Conservation (phyloP, 2,329 filamentous ascomycete genomes). For the Trematosphaeria pertusa region DNA sequence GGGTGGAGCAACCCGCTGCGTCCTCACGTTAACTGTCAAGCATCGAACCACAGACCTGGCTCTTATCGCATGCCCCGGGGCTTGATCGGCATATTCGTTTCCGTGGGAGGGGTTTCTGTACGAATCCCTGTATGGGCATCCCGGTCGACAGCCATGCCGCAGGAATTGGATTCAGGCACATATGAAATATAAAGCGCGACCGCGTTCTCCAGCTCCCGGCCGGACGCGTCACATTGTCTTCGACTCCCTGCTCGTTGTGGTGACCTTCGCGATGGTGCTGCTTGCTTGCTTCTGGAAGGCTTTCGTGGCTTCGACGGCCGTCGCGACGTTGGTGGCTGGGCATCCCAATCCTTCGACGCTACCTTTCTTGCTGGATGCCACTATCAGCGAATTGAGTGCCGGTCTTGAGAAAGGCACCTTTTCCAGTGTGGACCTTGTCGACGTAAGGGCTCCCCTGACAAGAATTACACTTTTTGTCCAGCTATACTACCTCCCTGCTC, state of each 20-base stretch:
- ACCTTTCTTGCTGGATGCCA: constrained; percentile 58
- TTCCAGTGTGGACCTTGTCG: constrained; percentile 64
- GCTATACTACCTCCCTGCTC: too few species aligned
- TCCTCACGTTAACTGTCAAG: too few species aligned
- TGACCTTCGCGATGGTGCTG: constrained; percentile 12
- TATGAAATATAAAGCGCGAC: constrained; percentile 2
- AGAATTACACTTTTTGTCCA: too few species aligned
- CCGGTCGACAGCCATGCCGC: constrained; percentile 1
- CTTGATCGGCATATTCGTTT: neutral
- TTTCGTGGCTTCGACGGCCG: constrained; percentile 28
- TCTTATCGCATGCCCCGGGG: constrained; percentile 6
- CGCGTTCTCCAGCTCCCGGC: neutral
- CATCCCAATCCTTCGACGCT: constrained; percentile 16
- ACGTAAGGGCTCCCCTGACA: too few species aligned
- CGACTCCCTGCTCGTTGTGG: neutral
- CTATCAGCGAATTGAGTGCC: constrained; percentile 57
- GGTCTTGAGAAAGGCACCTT: constrained; percentile 60
- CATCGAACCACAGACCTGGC: neutral
- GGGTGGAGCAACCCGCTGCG: too few species aligned
- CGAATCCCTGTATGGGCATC: constrained; percentile 4
- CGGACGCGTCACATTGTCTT: neutral
- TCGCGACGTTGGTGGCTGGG: constrained; percentile 14
- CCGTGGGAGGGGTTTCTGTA: neutral
- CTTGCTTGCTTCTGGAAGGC: constrained; percentile 11
- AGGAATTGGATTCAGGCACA: neutral